These are phyloP conservation scores for Neurospora sp. DNA, from an alignment of 2,329 filamentous ascomycete species.

Conservation along the genomic window DNA sequence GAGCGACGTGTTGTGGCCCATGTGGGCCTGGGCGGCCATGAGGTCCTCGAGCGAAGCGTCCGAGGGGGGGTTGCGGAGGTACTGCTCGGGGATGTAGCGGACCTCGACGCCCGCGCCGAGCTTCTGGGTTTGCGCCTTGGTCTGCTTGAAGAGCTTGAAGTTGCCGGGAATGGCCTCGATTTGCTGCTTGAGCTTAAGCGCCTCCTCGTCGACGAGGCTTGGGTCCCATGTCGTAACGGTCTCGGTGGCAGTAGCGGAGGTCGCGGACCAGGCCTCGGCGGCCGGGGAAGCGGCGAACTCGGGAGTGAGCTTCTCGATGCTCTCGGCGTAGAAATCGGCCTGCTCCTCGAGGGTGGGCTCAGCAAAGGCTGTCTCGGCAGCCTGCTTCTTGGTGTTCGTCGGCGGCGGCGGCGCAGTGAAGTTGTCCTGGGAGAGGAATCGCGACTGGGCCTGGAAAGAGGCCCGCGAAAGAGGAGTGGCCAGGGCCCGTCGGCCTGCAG, in stretches of 20 bases:
- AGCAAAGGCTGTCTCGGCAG: neutral
- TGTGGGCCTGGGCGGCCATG: constrained; percentile 76
- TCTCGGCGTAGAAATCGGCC: constrained; percentile 5
- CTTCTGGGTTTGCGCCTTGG: constrained; percentile 35
- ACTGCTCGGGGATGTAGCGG: constrained; percentile 55
- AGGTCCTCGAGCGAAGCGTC: constrained; percentile 87
- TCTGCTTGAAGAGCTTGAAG: constrained; percentile 27
- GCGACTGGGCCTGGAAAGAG: constrained; percentile 30
- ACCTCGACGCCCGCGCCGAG: constrained; percentile 40
- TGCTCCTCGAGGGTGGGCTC: constrained; percentile 1
- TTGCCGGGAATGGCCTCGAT: constrained; percentile 25
- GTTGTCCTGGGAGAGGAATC: constrained; percentile 16
- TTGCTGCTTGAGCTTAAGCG: constrained; percentile 16
- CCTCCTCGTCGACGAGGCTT: constrained; percentile 7
- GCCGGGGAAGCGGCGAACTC: constrained; percentile 1
- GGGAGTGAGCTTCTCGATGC: neutral
- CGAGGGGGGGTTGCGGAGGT: constrained; percentile 65
- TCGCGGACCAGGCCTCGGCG: neutral
- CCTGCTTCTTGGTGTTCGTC: constrained; percentile 11
- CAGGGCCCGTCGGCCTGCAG: constrained; percentile 43
- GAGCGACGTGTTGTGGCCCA: constrained; percentile 80
- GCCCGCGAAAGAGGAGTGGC: constrained; percentile 31
- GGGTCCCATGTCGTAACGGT: neutral
- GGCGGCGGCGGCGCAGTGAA: constrained; percentile 15
- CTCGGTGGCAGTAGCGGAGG: neutral